A percentile compares a stretch with the other conserved stretches of the same genome.
Conservation (phyloP, 2,329 filamentous ascomycete species). For the Nothophaeocryptopus gaeumannii region DNA sequence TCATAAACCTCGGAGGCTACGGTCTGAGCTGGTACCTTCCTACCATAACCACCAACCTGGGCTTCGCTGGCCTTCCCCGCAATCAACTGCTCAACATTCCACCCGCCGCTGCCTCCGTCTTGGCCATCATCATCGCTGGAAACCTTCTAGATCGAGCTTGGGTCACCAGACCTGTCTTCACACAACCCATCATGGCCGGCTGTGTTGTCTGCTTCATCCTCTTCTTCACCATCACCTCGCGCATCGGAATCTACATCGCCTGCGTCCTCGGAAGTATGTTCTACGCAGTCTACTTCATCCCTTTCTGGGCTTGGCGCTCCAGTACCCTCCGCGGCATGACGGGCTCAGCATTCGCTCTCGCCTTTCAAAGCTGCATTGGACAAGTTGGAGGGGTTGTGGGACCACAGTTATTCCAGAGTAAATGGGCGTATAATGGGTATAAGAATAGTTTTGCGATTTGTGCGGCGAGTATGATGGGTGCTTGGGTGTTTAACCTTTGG, state of each 20-base stretch:
- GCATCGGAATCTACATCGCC: constrained; percentile 44
- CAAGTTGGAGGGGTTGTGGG: constrained; percentile 49
- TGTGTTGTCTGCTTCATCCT: constrained; percentile 47
- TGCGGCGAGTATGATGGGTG: constrained; percentile 36
- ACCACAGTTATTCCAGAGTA: constrained; percentile 45
- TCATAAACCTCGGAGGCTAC: constrained; percentile 59
- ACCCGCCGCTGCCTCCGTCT: constrained; percentile 32
- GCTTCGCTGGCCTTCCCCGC: constrained; percentile 55
- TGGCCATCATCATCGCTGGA: constrained; percentile 26
- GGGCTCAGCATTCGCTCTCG: constrained; percentile 46
- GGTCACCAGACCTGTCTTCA: constrained; percentile 41
- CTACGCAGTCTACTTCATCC: constrained; percentile 45
- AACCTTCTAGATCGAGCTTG: constrained; percentile 43
- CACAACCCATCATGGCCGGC: constrained; percentile 42
- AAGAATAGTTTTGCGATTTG: constrained; percentile 40
- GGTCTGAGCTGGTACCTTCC: constrained; percentile 42
- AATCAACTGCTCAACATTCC: constrained; percentile 41
- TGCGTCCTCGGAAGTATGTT: constrained; percentile 47
- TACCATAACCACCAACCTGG: constrained; percentile 60
- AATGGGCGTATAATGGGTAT: constrained; percentile 44
- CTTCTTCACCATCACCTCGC: constrained; percentile 39
- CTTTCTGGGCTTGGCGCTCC: constrained; percentile 47
- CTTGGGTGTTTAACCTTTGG: constrained; percentile 39
- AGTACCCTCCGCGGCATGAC: constrained; percentile 44
- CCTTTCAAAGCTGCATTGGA: constrained; percentile 43